phyloP scores from a whole-genome alignment of 2,329 filamentous ascomycete genomes.

The Stemphylium lycopersici region DNA sequence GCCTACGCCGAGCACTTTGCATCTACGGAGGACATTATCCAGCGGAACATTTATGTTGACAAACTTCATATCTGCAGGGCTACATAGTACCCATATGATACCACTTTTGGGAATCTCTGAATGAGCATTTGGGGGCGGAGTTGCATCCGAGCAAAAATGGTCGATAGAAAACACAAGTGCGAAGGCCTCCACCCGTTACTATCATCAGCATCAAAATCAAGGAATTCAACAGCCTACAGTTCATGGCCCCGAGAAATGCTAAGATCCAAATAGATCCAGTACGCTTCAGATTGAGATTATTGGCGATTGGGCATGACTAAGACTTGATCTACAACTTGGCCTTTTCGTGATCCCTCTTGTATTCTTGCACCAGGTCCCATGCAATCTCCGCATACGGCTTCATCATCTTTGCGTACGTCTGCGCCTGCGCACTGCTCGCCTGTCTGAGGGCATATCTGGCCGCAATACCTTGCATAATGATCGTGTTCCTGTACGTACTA shows the following conservation, averaged over 20 bases:
- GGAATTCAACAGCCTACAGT: conserved; percentile 1
- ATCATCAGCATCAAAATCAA: conserved; percentile 7
- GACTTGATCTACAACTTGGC: conserved; percentile 41
- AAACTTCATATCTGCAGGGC: conserved; percentile 25
- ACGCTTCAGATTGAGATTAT: not conserved
- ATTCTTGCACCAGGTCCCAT: conserved; percentile 71
- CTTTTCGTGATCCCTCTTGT: conserved; percentile 49
- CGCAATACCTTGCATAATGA: conserved; percentile 88
- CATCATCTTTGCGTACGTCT: conserved; percentile 72
- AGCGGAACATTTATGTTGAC: conserved; percentile 28
- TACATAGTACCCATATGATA: conserved; percentile 31
- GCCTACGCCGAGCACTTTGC: conserved; percentile 3
- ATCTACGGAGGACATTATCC: conserved; percentile 7
- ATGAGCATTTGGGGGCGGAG: not conserved
- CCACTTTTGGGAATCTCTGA: conserved; percentile 19
- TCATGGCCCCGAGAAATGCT: not conserved
- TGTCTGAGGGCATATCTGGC: conserved; percentile 83
- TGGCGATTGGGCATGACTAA: not conserved
- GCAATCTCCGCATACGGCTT: conserved; percentile 76
- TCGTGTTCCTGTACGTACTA: conserved; percentile 62
- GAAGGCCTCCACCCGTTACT: conserved; percentile 7
- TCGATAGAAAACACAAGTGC: conserved; percentile 15
- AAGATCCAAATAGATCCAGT: not conserved
- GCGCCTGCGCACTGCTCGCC: conserved; percentile 85
- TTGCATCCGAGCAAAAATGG: not conserved